Evolutionary conservation across 2,329 filamentous ascomycete genomes (phyloP), one percentile per base, ranked within the genome.

Genomic region (Colletotrichum endophyticum): DNA sequence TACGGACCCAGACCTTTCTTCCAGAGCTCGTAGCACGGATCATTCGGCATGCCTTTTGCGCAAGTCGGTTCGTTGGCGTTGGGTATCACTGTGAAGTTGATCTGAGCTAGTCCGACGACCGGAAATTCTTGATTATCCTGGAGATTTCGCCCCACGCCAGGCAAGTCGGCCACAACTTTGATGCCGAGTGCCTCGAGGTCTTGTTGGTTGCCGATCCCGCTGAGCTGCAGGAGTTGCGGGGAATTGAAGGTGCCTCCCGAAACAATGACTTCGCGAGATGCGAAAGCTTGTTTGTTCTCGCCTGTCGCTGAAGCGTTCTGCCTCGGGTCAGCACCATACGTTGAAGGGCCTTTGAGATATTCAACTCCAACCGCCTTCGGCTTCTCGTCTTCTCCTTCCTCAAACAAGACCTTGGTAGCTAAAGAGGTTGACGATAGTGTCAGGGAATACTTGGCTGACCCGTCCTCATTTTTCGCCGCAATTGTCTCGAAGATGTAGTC

Each of bases 101-200:
- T 27, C 16, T 39, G 53, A 11, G 73, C 36, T 11, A 53, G 32
- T 8, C 69, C 72, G 11, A 84, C 81, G 22, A 88, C 82, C 27
- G 81, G 82, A 5, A 83, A 79, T 76, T 86, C 85, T 75, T 86
- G 83, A 73, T 86, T 86, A 68, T 91, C 89, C 72, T 83, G 82
- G 92, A 93, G 83, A 82, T 92, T 34, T 13, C 59, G 59, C 12
- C 59, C 28, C 28, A 62, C 59, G 19, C 59, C 30, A 92, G 57
- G 85, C 87, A 9, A 85, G 80, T 94, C 87, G 2, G 84, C 83
- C 44, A 92, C 80, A 8, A 92, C 86, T 1, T 86, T 81, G 77
- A 93, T 92, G n/a, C 84, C 82, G 78, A 89, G 84, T 16, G 83
- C 80, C 11, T 84, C 73, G 4, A 88, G 83, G 77, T 88, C 84